These are phyloP conservation scores for Helicostylum pulchrum DNA, from an alignment of 192 early-diverging fungal species.

Conservation along the genomic window DNA sequence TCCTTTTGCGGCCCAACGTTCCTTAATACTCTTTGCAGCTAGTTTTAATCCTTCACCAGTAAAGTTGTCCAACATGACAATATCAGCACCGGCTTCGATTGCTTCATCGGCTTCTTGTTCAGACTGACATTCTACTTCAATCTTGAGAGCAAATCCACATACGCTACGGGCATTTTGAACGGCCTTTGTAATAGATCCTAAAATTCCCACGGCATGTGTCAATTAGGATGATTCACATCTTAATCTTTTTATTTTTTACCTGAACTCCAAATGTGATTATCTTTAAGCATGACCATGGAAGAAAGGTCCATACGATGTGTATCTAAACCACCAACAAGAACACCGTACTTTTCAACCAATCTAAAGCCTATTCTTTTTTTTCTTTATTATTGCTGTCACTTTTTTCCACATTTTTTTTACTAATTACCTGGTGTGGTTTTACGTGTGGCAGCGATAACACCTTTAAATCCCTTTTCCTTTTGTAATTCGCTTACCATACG, in stretches of 20 bases:
- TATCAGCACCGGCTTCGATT: slow-evolving; percentile 92
- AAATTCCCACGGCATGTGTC: neutral
- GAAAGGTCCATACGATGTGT: slow-evolving; percentile 97
- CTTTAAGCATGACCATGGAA: slow-evolving; percentile 99
- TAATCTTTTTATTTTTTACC: slow-evolving; percentile 28
- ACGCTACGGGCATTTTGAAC: slow-evolving; percentile 75
- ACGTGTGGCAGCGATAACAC: slow-evolving; percentile 91
- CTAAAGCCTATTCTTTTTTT: slow-evolving; percentile 70
- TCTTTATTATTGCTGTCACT: neutral
- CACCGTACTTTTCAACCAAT: slow-evolving; percentile 96
- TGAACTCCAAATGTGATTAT: slow-evolving; percentile 96
- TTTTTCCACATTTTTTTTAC: neutral
- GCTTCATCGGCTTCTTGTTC: slow-evolving; percentile 95
- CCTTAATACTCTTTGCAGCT: slow-evolving; percentile 72
- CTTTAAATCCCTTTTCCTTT: slow-evolving; percentile 68
- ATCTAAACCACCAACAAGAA: slow-evolving; percentile 94
- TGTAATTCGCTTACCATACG: slow-evolving; percentile 59
- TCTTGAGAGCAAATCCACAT: slow-evolving; percentile 90
- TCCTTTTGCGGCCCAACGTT: slow-evolving; percentile 61
- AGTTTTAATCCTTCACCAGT: slow-evolving; percentile 61
- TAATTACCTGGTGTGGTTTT: slow-evolving; percentile 90
- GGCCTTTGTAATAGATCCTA: slow-evolving; percentile 90
- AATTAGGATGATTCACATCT: neutral
- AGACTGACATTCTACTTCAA: slow-evolving; percentile 94
- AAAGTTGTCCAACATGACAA: slow-evolving; percentile 98